Evolutionary conservation across 371 early-diverging fungal genomes (phyloP), one percentile per base, ranked within the genome.

Genomic region (Actinomortierella wolfii): DNA sequence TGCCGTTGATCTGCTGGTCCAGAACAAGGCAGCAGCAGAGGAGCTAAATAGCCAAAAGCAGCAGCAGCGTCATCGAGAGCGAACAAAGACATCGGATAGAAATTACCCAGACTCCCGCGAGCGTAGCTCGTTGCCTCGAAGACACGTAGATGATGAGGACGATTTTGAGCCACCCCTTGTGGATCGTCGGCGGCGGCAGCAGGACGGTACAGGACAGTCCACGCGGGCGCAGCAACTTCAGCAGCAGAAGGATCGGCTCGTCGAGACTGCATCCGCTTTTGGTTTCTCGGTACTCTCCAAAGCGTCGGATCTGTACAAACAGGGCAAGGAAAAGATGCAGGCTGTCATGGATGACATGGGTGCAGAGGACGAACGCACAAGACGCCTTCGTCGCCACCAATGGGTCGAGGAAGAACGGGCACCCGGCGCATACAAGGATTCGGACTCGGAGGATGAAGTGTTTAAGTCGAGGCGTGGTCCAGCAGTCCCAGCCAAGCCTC

Each of bases 211-310:
- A 54, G 55, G 40, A 60, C 28, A 14, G 60, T 45, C 42, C 54
- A 26, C 23, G 45, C 60, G 47, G n/a, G 63, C 61, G 4, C 67
- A 64, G 14, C 68, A 66, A 14, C 46, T 85, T 15, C 80, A 84
- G 5, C 79, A 80, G 17, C 85, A 83, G 18, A 85, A 81, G 17
- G 91, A 91, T 29, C 82, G 85, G 51, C 50, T 91, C 29, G 77
- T 90, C 0, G 79, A 84, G 2, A 81, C 84, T 11, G 92, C 92
- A 4, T 86, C 86, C 39, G 89, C 88, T 53, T 63, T 92, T 41
- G 90, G 93, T n/a, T 81, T 86, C 8, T 82, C 67, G 34, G 69
- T 92, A 21, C 83, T 87, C 56, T 86, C 88, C 57, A 89, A 90
- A 67, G 93, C 93, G 11, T 82, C 83, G 54, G 81, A 86, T 43